Conservation (phyloP, 805 yeast species). For the Metschnikowia shivogae region DNA sequence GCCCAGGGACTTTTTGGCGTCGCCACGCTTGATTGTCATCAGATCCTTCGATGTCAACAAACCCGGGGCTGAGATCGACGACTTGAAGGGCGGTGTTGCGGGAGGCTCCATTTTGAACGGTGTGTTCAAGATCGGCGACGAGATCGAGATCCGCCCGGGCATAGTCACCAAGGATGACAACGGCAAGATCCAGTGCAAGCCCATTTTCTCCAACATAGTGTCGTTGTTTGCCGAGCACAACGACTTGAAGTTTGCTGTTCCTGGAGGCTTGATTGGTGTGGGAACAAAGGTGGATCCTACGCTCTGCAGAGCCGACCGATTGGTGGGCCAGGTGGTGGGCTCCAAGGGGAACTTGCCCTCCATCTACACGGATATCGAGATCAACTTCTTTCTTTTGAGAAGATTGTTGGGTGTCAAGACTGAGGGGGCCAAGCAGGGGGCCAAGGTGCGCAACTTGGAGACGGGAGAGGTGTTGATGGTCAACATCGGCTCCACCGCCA, state of each 20-base stretch:
- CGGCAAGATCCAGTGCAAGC: slow-evolving; percentile 88
- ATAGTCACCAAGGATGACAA: slow-evolving; percentile 92
- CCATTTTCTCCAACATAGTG: slow-evolving; percentile 89
- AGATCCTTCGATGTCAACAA: slow-evolving; percentile 98
- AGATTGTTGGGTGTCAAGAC: slow-evolving; percentile 98
- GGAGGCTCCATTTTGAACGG: slow-evolving; percentile 98
- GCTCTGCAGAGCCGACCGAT: slow-evolving; percentile 97
- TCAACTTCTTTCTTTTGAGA: slow-evolving; percentile 93
- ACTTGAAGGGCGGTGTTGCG: slow-evolving; percentile 99
- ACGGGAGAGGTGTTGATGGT: slow-evolving; percentile 97
- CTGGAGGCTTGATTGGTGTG: slow-evolving; percentile 99
- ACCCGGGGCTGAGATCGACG: slow-evolving; percentile 97
- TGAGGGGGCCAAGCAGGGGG: slow-evolving; percentile 89
- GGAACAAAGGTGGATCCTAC: slow-evolving; percentile 99
- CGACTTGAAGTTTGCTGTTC: slow-evolving; percentile 97
- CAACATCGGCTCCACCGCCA: slow-evolving; percentile 97
- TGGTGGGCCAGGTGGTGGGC: slow-evolving; percentile 99
- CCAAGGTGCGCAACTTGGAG: slow-evolving; percentile 92
- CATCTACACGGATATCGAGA: slow-evolving; percentile 94
- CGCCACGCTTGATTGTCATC: slow-evolving; percentile 93
- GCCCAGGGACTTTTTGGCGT: slow-evolving; percentile 86
- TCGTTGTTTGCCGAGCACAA: slow-evolving; percentile 96
- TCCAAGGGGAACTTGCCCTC: slow-evolving; percentile 95
- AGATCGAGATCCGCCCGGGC: slow-evolving; percentile 98
- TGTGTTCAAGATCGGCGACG: slow-evolving; percentile 95